Percentiles rank a stretch among this genome's conserved stretches.
Conservation (phyloP, 768 basidiomycete genomes). For the Tubosaeta sp. region DNA sequence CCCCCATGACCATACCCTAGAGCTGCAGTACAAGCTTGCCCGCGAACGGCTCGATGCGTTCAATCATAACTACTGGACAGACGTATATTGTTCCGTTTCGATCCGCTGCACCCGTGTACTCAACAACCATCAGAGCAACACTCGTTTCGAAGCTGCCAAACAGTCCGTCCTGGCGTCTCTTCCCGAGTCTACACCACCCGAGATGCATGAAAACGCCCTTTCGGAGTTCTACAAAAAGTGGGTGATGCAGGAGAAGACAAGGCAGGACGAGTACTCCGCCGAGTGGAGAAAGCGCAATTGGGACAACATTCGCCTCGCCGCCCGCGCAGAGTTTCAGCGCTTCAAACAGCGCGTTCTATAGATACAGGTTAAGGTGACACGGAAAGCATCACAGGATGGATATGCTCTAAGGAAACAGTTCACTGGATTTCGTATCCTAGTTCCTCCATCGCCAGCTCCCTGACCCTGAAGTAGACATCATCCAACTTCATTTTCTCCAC, state of each 20-base stretch:
- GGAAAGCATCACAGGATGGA: not conserved
- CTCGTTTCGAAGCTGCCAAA: conserved; percentile 73
- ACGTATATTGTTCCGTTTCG: conserved; percentile 45
- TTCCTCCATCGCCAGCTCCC: conserved; percentile 57
- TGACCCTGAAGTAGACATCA: conserved; percentile 58
- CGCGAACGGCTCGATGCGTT: conserved; percentile 70
- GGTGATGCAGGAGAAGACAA: conserved; percentile 62
- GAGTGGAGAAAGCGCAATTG: conserved; percentile 67
- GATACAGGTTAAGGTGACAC: too few species aligned
- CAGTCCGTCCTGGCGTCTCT: conserved; percentile 52
- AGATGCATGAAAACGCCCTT: conserved; percentile 64
- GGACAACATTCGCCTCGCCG: conserved; percentile 52
- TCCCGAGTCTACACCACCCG: conserved; percentile 43
- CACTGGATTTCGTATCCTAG: conserved; percentile 34
- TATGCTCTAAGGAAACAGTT: not conserved
- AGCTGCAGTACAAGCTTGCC: conserved; percentile 68
- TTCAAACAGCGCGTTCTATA: conserved; percentile 32
- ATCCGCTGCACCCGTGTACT: not conserved
- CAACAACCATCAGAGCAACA: conserved; percentile 55
- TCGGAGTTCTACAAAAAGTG: conserved; percentile 73
- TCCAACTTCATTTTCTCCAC: conserved; percentile 53
- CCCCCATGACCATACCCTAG: conserved; percentile 39
- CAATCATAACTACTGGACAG: conserved; percentile 77
- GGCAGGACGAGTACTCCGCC: conserved; percentile 55
- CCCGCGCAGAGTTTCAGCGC: conserved; percentile 50